Evolutionary conservation across 2,329 filamentous ascomycete genomes (phyloP).

Genomic region (Sphaerulina vaccinii): DNA sequence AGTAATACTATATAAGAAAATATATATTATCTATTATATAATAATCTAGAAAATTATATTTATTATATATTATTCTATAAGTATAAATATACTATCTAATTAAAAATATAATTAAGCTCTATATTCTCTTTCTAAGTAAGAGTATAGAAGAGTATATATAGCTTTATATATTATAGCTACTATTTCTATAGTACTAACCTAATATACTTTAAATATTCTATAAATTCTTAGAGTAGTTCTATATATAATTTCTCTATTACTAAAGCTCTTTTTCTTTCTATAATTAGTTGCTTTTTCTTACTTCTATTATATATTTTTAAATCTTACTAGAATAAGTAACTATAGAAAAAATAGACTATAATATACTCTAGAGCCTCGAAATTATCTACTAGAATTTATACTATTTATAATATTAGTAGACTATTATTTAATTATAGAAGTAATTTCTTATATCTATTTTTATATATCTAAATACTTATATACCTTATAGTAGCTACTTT

Average conservation of each 20-base stretch:
- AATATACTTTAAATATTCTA: conserved; percentile 10
- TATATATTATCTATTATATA: too few species aligned
- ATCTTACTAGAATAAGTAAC: conserved; percentile 6
- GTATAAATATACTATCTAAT: conserved; percentile 8
- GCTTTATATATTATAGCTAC: conserved; percentile 6
- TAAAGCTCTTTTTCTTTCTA: conserved; percentile 12
- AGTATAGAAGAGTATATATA: conserved; percentile 8
- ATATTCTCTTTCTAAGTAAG: conserved; percentile 12
- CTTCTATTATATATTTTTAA: conserved; percentile 3
- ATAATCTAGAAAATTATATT: too few species aligned
- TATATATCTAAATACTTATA: too few species aligned
- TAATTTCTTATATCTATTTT: too few species aligned
- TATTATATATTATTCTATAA: too few species aligned
- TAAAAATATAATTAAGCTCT: conserved; percentile 12
- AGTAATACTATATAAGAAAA: too few species aligned
- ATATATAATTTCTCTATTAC: conserved; percentile 9
- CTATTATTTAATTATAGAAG: too few species aligned
- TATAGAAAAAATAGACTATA: conserved; percentile 9
- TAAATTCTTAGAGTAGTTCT: conserved; percentile 8
- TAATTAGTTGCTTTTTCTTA: conserved; percentile 10
- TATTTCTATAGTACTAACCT: conserved; percentile 4
- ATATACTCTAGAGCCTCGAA: conserved; percentile 10
- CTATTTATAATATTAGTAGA: too few species aligned
- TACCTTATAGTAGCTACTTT: too few species aligned
- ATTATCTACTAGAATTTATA: conserved; percentile 3